phyloP scores from a whole-genome alignment of 352 stramenopile genomes.

The Hyaloperonospora brassicae region DNA sequence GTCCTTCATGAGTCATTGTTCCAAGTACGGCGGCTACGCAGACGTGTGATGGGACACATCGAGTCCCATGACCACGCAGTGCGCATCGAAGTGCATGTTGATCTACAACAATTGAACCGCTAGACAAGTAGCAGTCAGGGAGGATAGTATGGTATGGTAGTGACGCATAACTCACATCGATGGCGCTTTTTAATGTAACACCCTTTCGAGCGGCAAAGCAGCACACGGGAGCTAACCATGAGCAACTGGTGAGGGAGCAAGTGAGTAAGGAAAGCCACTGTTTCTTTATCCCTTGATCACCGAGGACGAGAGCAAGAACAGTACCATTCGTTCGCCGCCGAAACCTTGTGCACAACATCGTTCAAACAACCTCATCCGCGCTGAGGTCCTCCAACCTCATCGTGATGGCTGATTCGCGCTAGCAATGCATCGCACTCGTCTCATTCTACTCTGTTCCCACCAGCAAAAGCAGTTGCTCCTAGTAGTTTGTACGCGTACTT shows the following conservation, averaged over 20 bases:
- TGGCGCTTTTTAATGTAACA: conserved; percentile 7
- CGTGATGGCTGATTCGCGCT: background rate
- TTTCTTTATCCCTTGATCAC: conserved; percentile 29
- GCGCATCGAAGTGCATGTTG: conserved; percentile 1
- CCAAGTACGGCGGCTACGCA: conserved; percentile 79
- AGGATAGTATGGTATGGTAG: conserved; percentile 1
- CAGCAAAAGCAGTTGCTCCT: conserved; percentile 5
- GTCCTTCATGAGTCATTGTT: conserved; percentile 77
- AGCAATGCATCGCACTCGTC: conserved; percentile 5
- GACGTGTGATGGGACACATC: conserved; percentile 23
- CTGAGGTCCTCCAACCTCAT: background rate
- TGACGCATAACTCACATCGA: conserved; percentile 24
- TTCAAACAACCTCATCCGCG: background rate
- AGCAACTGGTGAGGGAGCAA: conserved; percentile 13
- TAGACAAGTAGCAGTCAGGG: conserved; percentile 18
- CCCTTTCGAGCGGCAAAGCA: conserved; percentile 8
- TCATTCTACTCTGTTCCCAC: conserved; percentile 15
- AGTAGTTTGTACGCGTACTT: conserved; percentile 66
- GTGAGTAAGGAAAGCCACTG: conserved; percentile 29
- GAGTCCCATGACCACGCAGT: background rate
- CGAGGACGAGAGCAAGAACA: conserved; percentile 16
- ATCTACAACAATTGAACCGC: conserved; percentile 17
- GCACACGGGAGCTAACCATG: conserved; percentile 8
- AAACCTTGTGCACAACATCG: too few relatives aligned
- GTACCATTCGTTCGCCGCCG: conserved; percentile 21